These are phyloP conservation scores for Ganoderma resinaceum DNA, from an alignment of 1,284 basidiomycete genomes.

Conservation along the genomic window DNA sequence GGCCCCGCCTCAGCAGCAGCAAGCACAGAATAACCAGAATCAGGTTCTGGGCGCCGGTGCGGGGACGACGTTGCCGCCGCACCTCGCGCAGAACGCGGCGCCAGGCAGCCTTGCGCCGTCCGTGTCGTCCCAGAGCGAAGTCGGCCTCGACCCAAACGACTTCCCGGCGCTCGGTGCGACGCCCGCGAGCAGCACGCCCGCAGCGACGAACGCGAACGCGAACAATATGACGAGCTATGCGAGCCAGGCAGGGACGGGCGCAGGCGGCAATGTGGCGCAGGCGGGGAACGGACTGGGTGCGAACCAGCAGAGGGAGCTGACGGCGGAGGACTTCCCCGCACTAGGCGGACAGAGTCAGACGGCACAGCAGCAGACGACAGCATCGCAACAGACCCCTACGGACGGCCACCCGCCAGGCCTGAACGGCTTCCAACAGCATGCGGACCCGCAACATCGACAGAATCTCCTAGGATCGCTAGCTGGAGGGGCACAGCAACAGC, in stretches of 20 bases:
- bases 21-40: slow-evolving; percentile 41
- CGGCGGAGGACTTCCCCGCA: slow-evolving; percentile 85
- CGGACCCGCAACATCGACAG: slow-evolving; percentile 60
- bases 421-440: slow-evolving; percentile 66
- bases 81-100: slow-evolving; percentile 60
- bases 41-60: slow-evolving; percentile 55
- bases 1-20: slow-evolving; percentile 30
- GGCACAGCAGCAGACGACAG: slow-evolving; percentile 45
- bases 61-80: slow-evolving; percentile 55
- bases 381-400: slow-evolving; percentile 40
- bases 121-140: slow-evolving; percentile 71
- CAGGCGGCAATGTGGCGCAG: slow-evolving; percentile 46
- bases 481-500: slow-evolving; percentile 51
- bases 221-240: slow-evolving; percentile 66
- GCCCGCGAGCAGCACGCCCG: slow-evolving; percentile 44
- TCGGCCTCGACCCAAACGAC: slow-evolving; percentile 85
- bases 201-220: slow-evolving; percentile 45
- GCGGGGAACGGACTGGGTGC: slow-evolving; percentile 44
- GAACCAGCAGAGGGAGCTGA: slow-evolving; percentile 71
- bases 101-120: slow-evolving; percentile 54
- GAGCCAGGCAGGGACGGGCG: slow-evolving; percentile 71
- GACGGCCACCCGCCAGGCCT: slow-evolving; percentile 71
- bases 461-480: slow-evolving; percentile 59
- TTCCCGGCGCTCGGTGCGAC: slow-evolving; percentile 82
- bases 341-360: slow-evolving; percentile 62